phyloP scores from a whole-genome alignment of 495 filamentous ascomycete genomes.

The Neurospora africana region DNA sequence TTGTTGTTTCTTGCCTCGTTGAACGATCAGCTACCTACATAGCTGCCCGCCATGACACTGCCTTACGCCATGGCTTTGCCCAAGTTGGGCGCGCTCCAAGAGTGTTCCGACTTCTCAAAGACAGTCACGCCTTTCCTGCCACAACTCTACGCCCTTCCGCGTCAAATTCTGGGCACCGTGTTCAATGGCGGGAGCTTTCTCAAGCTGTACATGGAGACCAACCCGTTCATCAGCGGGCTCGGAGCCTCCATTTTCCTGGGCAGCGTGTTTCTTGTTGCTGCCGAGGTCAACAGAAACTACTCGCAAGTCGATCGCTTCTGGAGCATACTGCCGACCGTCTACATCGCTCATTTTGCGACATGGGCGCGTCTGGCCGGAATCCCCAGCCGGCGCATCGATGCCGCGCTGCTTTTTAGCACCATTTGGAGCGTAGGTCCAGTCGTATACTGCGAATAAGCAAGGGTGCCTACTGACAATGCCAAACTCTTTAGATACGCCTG shows the following conservation, averaged over 20 bases:
- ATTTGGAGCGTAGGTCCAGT: constrained; percentile 67
- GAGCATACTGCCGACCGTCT: constrained; percentile 79
- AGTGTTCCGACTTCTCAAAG: constrained; percentile 61
- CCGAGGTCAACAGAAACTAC: constrained; percentile 84
- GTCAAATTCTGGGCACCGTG: constrained; percentile 43
- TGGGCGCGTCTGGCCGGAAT: constrained; percentile 71
- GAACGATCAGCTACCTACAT: background rate
- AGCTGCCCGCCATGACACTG: background rate
- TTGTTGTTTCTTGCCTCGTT: background rate
- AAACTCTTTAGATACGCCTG: constrained; percentile 49
- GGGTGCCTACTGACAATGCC: background rate
- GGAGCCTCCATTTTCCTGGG: constrained; percentile 59
- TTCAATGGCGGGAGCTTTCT: constrained; percentile 44
- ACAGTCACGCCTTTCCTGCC: constrained; percentile 66
- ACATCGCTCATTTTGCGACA: constrained; percentile 72
- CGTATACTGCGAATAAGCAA: background rate
- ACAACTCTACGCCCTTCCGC: constrained; percentile 64
- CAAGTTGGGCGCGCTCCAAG: constrained; percentile 50
- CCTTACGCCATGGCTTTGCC: constrained; percentile 53
- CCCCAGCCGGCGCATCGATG: constrained; percentile 62
- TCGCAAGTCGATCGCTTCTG: constrained; percentile 89
- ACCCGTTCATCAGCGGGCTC: constrained; percentile 71
- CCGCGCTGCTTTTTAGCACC: constrained; percentile 55
- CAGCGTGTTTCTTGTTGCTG: constrained; percentile 55
- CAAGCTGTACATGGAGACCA: constrained; percentile 72